These are phyloP conservation scores for Xylogone sp. DNA, from an alignment of 2,329 filamentous ascomycete species.

Conservation along the genomic window DNA sequence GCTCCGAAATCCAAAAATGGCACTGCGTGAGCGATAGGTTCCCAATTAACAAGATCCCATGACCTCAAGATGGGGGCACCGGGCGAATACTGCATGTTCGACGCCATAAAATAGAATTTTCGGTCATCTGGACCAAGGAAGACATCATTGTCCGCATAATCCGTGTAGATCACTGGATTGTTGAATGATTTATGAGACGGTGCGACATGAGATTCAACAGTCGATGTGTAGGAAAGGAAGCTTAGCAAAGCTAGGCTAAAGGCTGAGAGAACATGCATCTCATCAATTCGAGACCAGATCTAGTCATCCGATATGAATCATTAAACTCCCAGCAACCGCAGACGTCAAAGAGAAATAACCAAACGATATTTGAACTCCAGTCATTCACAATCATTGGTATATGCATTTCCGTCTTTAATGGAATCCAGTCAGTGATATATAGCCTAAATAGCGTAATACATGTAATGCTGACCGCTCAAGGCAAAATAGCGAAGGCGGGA, in stretches of 20 bases:
- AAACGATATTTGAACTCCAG: no score
- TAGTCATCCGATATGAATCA: no score
- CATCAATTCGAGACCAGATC: no score
- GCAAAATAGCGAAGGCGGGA: no score
- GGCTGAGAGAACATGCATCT: not conserved
- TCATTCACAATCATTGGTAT: no score
- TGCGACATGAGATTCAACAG: not conserved
- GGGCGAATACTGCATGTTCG: slow-evolving; percentile 50
- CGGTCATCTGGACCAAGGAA: slow-evolving; percentile 39
- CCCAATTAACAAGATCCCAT: slow-evolving; percentile 51
- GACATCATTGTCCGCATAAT: slow-evolving; percentile 52
- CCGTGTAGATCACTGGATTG: slow-evolving; percentile 53
- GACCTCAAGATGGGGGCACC: slow-evolving; percentile 54
- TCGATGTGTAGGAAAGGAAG: not conserved
- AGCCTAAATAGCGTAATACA: no score
- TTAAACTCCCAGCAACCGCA: no score
- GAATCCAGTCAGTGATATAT: no score
- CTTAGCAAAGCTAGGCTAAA: not conserved
- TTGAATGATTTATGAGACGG: slow-evolving; percentile 9
- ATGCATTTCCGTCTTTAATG: no score
- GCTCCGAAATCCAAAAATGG: slow-evolving; percentile 41
- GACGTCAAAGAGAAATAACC: no score
- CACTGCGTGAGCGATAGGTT: slow-evolving; percentile 41
- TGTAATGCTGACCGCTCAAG: no score
- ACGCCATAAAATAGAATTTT: slow-evolving; percentile 51